Conservation (phyloP, 345 rosid genomes). For the Capsella bursapastoris region DNA sequence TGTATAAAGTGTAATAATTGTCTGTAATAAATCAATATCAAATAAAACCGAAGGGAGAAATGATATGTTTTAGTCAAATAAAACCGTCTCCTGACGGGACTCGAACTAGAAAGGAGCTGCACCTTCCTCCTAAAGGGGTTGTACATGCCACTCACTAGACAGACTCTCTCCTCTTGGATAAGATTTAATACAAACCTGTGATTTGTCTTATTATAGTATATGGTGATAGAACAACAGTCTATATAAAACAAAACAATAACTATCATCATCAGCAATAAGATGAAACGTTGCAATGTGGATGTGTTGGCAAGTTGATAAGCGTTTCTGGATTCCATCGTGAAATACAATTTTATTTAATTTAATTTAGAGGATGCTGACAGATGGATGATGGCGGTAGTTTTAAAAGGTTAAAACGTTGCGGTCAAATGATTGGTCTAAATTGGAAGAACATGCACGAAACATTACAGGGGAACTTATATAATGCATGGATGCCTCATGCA, state of each 20-base stretch:
- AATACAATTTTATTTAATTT: too few relatives aligned
- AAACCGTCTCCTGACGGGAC: too few relatives aligned
- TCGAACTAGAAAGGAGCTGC: neutral
- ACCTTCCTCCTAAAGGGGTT: neutral
- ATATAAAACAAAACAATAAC: neutral
- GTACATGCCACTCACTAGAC: neutral
- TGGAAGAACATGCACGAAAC: conserved; percentile 42
- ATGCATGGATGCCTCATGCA: conserved; percentile 18
- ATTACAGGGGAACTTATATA: conserved; percentile 18
- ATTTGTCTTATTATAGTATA: neutral
- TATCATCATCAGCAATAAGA: neutral
- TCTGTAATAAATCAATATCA: neutral
- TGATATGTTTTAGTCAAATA: neutral
- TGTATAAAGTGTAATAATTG: neutral
- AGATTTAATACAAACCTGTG: neutral
- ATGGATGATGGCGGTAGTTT: neutral
- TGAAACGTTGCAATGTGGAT: conserved; percentile 6
- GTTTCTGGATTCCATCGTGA: neutral
- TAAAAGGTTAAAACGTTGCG: conserved; percentile 23
- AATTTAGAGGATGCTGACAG: neutral
- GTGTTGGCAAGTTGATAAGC: neutral
- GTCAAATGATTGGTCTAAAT: conserved; percentile 30
- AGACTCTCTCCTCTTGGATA: neutral
- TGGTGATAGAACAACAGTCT: neutral
- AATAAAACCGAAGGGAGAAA: neutral